Conservation (phyloP, 805 yeast genomes). For the Wickerhamiella azyma region DNA sequence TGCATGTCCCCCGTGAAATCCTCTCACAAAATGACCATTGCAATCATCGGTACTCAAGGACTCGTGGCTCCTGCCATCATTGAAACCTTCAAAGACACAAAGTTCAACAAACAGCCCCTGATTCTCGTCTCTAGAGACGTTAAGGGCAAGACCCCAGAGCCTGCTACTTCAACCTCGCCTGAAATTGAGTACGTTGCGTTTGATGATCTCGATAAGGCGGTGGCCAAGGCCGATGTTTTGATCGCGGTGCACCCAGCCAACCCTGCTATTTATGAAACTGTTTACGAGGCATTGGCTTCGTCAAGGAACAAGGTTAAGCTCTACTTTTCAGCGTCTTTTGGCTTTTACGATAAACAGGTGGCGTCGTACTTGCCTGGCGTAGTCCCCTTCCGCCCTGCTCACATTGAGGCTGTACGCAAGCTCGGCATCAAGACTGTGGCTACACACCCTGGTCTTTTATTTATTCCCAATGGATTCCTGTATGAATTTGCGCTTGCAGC, state of each 20-base stretch:
- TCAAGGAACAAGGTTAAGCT: background rate
- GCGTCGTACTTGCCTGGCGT: background rate
- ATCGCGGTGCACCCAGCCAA: background rate
- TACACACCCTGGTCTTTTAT: background rate
- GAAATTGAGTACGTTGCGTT: background rate
- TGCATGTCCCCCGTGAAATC: too few species aligned
- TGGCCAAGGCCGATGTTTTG: background rate
- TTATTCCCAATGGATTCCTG: background rate
- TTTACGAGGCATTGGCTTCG: background rate
- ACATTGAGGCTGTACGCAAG: background rate
- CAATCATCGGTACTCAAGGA: background rate
- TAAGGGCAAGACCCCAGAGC: background rate
- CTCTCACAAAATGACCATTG: slow-evolving; percentile 1
- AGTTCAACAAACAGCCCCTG: background rate
- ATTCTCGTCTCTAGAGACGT: background rate
- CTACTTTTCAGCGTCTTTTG: background rate
- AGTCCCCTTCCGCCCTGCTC: background rate
- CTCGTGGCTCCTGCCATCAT: background rate
- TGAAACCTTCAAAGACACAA: background rate
- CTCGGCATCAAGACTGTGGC: slow-evolving; percentile 2
- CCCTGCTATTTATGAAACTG: background rate
- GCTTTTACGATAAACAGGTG: background rate
- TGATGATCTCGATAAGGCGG: slow-evolving; percentile 1
- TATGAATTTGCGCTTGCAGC: background rate
- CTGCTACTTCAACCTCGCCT: background rate